These are phyloP conservation scores for Saccharomyces eubayanus DNA, from an alignment of 805 yeast genomes.

Conservation along the genomic window DNA sequence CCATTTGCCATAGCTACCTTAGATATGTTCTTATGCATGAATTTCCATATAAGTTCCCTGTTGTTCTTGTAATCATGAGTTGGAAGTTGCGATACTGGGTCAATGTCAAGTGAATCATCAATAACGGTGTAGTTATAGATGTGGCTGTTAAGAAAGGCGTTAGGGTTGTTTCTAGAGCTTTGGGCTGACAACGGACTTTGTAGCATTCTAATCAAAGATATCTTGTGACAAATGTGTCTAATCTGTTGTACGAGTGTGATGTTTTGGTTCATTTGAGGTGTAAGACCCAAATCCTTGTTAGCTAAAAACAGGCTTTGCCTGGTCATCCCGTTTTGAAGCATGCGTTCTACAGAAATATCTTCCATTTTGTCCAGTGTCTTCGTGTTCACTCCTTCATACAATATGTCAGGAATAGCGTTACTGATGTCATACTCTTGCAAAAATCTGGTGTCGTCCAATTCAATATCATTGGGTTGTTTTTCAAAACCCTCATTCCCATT, in stretches of 20 bases:
- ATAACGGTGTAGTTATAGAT: conserved; percentile 37
- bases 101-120: conserved; percentile 61
- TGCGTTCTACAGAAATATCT: conserved; percentile 35
- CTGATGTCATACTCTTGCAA: conserved; percentile 76
- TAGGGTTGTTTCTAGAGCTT: conserved; percentile 12
- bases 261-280: conserved; percentile 52
- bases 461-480: conserved; percentile 37
- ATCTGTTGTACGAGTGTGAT: conserved; percentile 79
- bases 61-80: conserved; percentile 54
- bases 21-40: conserved; percentile 61
- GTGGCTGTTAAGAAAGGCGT: conserved; percentile 15
- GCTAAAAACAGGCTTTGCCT: conserved; percentile 33
- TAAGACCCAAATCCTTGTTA: conserved; percentile 47
- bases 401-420: conserved; percentile 68
- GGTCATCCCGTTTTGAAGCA: conserved; percentile 32
- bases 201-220: conserved; percentile 80
- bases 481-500: conserved; percentile 23
- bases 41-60: conserved; percentile 53
- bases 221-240: conserved; percentile 79
- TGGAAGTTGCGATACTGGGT: conserved; percentile 64
- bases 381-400: conserved; percentile 44
- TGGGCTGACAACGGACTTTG: conserved; percentile 38
- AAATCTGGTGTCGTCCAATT: conserved; percentile 50
- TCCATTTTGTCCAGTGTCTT: conserved; percentile 41
- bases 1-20: conserved; percentile 88